Evolutionary conservation across 2,329 filamentous ascomycete genomes (phyloP), one percentile per base, ranked within the genome.

Genomic region (Alternaria gansuensis): DNA sequence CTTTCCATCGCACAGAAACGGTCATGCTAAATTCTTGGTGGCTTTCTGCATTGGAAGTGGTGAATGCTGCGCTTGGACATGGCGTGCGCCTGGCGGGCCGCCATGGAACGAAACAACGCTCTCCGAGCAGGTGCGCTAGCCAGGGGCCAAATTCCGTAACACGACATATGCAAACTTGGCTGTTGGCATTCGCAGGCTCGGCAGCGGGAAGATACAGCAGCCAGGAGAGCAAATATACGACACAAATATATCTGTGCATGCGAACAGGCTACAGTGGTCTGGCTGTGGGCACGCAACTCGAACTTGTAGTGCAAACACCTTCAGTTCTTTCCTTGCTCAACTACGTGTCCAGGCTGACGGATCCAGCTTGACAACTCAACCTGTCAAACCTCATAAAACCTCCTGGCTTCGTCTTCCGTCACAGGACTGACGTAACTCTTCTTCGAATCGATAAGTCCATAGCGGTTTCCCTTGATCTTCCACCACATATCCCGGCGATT

Each of bases 401-500:
- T 65, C 60, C 67, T 85, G n/a, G 90, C 92, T 69, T 93, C 89
- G 43, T 91, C 87, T 51, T 87, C 84, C 0, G 84, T 86, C 4
- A 93, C 86, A 29, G 86, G 81, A 1, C 90, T 93, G 17, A 82
- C 80, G 41, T 90, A 87, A 2, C 84, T 85, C 69, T 87, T 81
- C 46, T 79, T 82, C 51, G 83, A 81, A 63, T 90, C 87, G 68
- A 98, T 88, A 72, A 97, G 80, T 0, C 93, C 91, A 55, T 97
- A 79, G 66, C 82, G 86, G 40, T 83, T 85, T 58, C 82, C 85
- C 66, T 89, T 84, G 24, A 97, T 79, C 66, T 85, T 82, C 80
- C 87, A 90, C 93, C 93, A 97, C 79, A 97, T 88, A 71, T 96
- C 92, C 63, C 85, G 85, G 53, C 92, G 82, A 68, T 96, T 90